Base-by-base conservation (phyloP, 2,329 filamentous ascomycete genomes). In the Pseudogymnoascus sp. region DNA sequence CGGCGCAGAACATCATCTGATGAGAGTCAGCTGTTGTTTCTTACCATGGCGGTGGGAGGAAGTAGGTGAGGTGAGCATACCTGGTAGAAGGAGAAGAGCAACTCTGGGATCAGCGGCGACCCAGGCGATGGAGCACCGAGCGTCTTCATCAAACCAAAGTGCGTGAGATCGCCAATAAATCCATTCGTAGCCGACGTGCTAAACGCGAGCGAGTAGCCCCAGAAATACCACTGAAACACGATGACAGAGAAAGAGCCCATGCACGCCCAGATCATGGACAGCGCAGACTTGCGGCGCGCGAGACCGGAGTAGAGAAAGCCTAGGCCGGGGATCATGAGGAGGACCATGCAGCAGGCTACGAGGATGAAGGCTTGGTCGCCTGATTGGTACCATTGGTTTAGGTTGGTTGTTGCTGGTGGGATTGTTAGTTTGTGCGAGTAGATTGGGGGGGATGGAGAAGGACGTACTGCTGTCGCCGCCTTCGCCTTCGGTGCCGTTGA, bases 221-320 rank as follows among this genome's bases (percentile, higher is more conserved):
- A 97, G 75, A 99, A 97, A 72, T 97, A 97, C 94, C 94, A 99
- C 78, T 99, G 94, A 79, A 99, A 97, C 61, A 90, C 88, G 73
- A 97, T 82, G 72, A 97, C 86, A 57, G 90, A 92, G 72, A 89
- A 89, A 54, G 91, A 94, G 74, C 89, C 93, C 90, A 99, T 95
- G 77, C 89, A 91, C 12, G 93, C 91, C 91, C 92, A 97, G 71
- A 99, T 94, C 80, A 97, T 88, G 65, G 91, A 96, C 43, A 99
- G 83, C 30, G 94, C 94, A 4, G 94, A 97, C 80, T 99, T 99
- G 80, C 94, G 86, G 67, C 94, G 88, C n/a, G 94, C 93, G 67
- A 97, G 87, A 67, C 94, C 94, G 11, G 93, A 97, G 79, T 99
- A 99, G 66, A 99, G 85, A 77, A 99, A 97, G 61, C 91, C 92